Evolutionary conservation across 208 protist species (phyloP).

Genomic region (Trypanosoma lewisi): DNA sequence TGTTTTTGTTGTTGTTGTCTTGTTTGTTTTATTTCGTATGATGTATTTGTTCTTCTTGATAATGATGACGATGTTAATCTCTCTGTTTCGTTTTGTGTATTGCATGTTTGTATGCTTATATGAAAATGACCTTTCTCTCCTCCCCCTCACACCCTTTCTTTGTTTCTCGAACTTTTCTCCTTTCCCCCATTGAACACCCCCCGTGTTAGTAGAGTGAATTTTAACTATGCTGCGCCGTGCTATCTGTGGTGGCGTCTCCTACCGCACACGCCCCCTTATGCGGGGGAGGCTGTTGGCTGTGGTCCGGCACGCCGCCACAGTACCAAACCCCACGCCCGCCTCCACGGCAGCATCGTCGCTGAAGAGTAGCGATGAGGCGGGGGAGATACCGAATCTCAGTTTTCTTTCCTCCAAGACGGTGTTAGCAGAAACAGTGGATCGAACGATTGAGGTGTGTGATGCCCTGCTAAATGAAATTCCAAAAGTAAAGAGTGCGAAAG

Average conservation of each 20-base stretch:
- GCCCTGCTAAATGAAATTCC: conserved; percentile 74
- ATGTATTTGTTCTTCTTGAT: not conserved
- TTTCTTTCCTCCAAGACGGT: conserved; percentile 67
- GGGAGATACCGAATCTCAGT: conserved; percentile 70
- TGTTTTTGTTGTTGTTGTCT: conserved; percentile 24
- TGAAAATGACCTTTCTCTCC: too few relatives aligned
- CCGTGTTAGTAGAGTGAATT: conserved; percentile 17
- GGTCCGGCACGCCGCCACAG: conserved; percentile 1
- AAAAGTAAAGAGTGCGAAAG: conserved; percentile 54
- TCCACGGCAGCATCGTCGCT: not conserved
- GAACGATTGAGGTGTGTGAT: conserved; percentile 74
- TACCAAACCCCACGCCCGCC: not conserved
- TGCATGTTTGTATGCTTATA: too few relatives aligned
- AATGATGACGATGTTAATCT: not conserved
- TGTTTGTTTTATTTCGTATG: conserved; percentile 7
- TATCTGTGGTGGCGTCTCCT: conserved; percentile 8
- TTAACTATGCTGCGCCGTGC: conserved; percentile 45
- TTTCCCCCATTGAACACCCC: not conserved
- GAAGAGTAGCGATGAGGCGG: conserved; percentile 11
- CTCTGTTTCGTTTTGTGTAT: not conserved
- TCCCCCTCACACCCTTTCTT: not conserved
- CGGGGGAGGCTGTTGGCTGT: too few relatives aligned
- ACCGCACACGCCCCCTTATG: not conserved
- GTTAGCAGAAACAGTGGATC: conserved; percentile 62
- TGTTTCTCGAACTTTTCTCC: not conserved